Base-by-base conservation (phyloP, 257 asterid species). In the Lycium ferocissimum region DNA sequence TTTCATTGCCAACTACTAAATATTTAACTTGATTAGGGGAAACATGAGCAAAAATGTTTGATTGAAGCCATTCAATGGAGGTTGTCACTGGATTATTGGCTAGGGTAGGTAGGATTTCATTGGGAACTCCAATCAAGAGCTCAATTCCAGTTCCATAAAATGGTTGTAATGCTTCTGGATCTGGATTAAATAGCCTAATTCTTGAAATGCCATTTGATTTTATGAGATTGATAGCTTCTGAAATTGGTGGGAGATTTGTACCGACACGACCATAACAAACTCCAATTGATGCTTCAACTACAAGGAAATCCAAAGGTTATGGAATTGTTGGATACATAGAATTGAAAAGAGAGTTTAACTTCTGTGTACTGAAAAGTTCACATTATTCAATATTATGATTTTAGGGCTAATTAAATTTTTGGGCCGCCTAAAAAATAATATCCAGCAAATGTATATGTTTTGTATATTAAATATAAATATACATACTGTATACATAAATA, bases 91-190 rank as follows among this genome's bases (percentile, higher is more conserved):
- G 81, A 80, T 88, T 94, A 73, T 89, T 91, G 40, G 95, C 94
- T 10, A 94, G 87, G 3, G 89, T 84, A 1, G 98, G 92, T 66
- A 94, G 97, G 86, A 93, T 85, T 85, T 92, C 95, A 22, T 94
- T 92, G 1, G 97, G 97, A 11, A 94, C 92, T 11, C 98, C 98
- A 14, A 94, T 87, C 84, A 86, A 85, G 71, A 94, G 97, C 69
- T 92, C 86, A 59, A 92, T 87, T 26, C 89, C 93, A 17, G 92
- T 86, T 10, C 91, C 94, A 12, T 81, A 85, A 79, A 94, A 94
- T 33, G 97, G 94, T 6, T 85, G 54, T 13, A 91, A 89, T 20
- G 91, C 88, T 2, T 54, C 83, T 3, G 90, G 91, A 51, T 94
- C 93, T 2, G 93, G 91, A 87, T 93, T 94, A 90, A 94, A 93